Evolutionary conservation across 2,329 filamentous ascomycete genomes (phyloP), one percentile per base, ranked within the genome.

Genomic region (Scopulariopsis brevicaulis): DNA sequence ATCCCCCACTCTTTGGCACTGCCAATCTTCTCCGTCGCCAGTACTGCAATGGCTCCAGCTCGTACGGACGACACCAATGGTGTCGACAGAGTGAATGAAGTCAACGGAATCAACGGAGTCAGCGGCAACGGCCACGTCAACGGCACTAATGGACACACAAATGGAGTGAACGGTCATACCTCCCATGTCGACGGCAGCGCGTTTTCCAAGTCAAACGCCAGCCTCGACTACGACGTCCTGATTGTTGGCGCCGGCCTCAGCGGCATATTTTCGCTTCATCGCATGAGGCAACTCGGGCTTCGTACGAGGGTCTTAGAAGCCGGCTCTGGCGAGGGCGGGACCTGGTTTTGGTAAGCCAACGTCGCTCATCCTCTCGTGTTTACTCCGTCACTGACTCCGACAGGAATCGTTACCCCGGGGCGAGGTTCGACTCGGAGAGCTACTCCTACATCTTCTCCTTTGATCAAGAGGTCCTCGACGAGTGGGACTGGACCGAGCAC

Each of bases 401-500:
- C 46, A 77, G 62, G 71, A 74, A 73, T 53, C 62, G 69, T 0
- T 74, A 73, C 53, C 72, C 72, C 1, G 72, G 72, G 0, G 69
- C 74, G 0, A 62, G 68, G 4, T 79, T 74, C 60, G 66, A 77
- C 60, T 61, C 65, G 0, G 14, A 62, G 46, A 65, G 70, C 1
- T 70, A 73, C n/a, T 72, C 73, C 0, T 79, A 80, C 62, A 65
- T 69, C 58, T 73, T 75, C 54, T 71, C 70, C 12, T 73, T 75
- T 60, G 68, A 68, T 56, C 67, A 74, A 61, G 72, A 72, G 22
- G 60, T 74, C 4, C 65, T 75, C 15, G 67, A 73, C 46, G 72
- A 74, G 58, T 77, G 73, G 69, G 62, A 70, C 58, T 75, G 71
- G 69, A 68, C 64, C 4, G 67, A 71, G 58, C 64, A 67, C 32